Evolutionary conservation across 768 basidiomycete species (phyloP).

Genomic region (Termitomyces titanicus): DNA sequence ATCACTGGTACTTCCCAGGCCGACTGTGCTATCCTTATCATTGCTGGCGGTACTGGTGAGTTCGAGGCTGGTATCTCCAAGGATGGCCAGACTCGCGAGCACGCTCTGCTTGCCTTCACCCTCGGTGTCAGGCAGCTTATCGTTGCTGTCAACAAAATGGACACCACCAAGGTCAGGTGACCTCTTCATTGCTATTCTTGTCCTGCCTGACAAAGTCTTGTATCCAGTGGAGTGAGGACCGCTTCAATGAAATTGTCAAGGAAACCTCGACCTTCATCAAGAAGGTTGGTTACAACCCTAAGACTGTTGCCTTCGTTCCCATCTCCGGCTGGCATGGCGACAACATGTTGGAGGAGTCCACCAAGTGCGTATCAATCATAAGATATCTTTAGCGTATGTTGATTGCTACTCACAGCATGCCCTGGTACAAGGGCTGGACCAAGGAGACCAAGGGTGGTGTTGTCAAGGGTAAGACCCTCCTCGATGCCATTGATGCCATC

Average conservation of each 20-base stretch:
- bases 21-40: slow-evolving; percentile 99
- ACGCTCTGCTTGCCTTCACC: slow-evolving; percentile 99
- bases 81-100: slow-evolving; percentile 99
- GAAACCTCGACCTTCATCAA: slow-evolving; percentile 98
- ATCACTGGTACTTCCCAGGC: slow-evolving; percentile 99
- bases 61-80: slow-evolving; percentile 99
- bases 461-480: slow-evolving; percentile 97
- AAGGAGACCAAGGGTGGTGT: slow-evolving; percentile 93
- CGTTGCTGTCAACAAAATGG: slow-evolving; percentile 99
- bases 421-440: slow-evolving; percentile 99
- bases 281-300: slow-evolving; percentile 99
- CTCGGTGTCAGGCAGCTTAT: slow-evolving; percentile 99
- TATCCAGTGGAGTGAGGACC: slow-evolving; percentile 93
- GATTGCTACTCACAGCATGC: slow-evolving; percentile 62
- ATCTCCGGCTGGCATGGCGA: slow-evolving; percentile 99
- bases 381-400: background rate
- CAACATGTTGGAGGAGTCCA: slow-evolving; percentile 99
- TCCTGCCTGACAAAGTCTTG: slow-evolving; percentile 2
- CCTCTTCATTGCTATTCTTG: background rate
- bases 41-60: slow-evolving; percentile 98
- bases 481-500: slow-evolving; percentile 99
- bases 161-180: slow-evolving; percentile 84
- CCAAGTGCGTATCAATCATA: slow-evolving; percentile 58
- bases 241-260: slow-evolving; percentile 99
- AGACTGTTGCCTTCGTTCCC: slow-evolving; percentile 96